Conservation (phyloP, 2,329 filamentous ascomycete species). For the Septoria linicola region DNA sequence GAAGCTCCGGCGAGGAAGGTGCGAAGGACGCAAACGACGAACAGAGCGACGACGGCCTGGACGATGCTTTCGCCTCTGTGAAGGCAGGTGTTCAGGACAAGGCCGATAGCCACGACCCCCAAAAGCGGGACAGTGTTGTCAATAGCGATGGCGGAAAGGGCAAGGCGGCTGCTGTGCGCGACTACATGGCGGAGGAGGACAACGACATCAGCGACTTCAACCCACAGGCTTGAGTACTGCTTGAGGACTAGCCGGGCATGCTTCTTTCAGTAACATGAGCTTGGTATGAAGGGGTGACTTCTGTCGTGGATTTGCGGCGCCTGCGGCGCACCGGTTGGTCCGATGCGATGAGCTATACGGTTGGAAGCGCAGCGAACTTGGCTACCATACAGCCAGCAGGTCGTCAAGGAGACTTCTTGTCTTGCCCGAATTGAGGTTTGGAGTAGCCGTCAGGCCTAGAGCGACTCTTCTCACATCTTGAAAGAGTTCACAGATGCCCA, state of each 20-base stretch:
- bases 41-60: constrained; percentile 9
- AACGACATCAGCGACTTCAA: constrained; percentile 10
- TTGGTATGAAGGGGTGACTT: too few species aligned
- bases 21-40: constrained; percentile 4
- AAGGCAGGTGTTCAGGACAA: neutral
- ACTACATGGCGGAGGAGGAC: constrained; percentile 5
- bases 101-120: neutral
- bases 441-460: neutral
- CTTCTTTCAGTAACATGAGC: too few species aligned
- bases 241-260: neutral
- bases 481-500: constrained; percentile 38
- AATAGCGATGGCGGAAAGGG: neutral
- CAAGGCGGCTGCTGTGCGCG: constrained; percentile 2
- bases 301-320: neutral
- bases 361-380: too few species aligned
- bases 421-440: neutral
- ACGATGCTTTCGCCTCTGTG: constrained; percentile 3
- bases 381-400: too few species aligned
- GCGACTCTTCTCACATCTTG: constrained; percentile 5
- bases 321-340: neutral
- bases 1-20: constrained; percentile 4
- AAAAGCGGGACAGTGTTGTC: constrained; percentile 9
- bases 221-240: neutral
- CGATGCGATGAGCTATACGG: neutral
- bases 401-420: too few species aligned